Conservation (phyloP, 2,329 filamentous ascomycete species). For the Clarireedia sp. region DNA sequence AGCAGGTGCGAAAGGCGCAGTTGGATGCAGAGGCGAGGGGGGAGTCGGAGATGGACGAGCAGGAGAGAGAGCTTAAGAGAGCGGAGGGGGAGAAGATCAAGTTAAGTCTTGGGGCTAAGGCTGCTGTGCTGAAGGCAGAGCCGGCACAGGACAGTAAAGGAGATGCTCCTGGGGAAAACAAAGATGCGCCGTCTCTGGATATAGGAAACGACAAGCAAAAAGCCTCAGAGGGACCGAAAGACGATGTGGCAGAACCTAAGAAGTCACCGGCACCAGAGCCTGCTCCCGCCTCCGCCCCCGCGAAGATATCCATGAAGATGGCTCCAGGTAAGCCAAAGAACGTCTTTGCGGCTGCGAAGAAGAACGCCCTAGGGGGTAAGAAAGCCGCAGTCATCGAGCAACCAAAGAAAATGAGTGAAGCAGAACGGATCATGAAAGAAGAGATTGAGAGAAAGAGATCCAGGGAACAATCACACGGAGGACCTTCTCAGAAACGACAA, state of each 20-base stretch:
- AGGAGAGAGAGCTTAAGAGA: constrained; percentile 45
- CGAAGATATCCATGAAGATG: constrained; percentile 57
- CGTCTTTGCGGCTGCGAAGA: constrained; percentile 60
- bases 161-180: neutral
- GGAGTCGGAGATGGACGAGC: constrained; percentile 35
- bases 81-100: constrained; percentile 70
- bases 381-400: constrained; percentile 50
- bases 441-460: constrained; percentile 65
- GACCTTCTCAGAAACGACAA: constrained; percentile 6
- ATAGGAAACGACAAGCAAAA: neutral
- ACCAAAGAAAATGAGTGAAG: constrained; percentile 80
- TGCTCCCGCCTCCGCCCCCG: constrained; percentile 14
- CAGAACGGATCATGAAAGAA: constrained; percentile 82
- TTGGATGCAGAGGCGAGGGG: constrained; percentile 44
- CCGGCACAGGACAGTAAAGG: neutral
- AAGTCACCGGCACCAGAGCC: neutral
- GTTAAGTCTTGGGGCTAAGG: constrained; percentile 51
- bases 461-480: constrained; percentile 32
- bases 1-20: constrained; percentile 74
- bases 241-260: neutral
- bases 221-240: neutral
- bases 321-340: constrained; percentile 65
- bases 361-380: constrained; percentile 64
- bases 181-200: neutral
- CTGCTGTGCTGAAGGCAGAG: constrained; percentile 17